Evolutionary conservation across 768 basidiomycete species (phyloP).

Genomic region (Ramaria sp.): DNA sequence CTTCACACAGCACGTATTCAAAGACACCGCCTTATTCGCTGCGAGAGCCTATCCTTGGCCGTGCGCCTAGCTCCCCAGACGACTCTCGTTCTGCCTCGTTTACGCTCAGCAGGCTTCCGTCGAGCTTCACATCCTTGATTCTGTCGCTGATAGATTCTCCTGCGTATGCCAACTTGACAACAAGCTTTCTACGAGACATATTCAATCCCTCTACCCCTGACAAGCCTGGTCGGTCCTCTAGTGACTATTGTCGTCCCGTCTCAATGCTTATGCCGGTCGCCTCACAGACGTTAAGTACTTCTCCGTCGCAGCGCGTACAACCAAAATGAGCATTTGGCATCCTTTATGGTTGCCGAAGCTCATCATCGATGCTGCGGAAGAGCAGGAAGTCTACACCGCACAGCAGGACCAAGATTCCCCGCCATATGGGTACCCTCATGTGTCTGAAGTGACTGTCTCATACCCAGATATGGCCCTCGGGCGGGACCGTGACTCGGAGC

Average conservation of each 20-base stretch:
- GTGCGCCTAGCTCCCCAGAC: not conserved
- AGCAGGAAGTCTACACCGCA: slow-evolving; percentile 26
- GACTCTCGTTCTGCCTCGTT: slow-evolving; percentile 12
- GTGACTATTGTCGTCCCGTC: not conserved
- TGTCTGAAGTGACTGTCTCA: slow-evolving; percentile 1
- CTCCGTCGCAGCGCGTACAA: slow-evolving; percentile 75
- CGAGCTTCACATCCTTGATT: slow-evolving; percentile 78
- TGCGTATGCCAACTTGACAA: slow-evolving; percentile 90
- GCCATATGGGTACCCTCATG: not conserved
- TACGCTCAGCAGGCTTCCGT: slow-evolving; percentile 58
- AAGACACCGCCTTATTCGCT: slow-evolving; percentile 27
- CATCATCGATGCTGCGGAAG: slow-evolving; percentile 80
- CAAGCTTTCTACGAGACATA: slow-evolving; percentile 61
- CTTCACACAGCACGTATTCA: slow-evolving; percentile 7
- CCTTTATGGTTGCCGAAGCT: slow-evolving; percentile 96
- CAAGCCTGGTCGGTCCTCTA: slow-evolving; percentile 31
- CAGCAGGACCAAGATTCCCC: not conserved
- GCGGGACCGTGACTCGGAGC: not conserved
- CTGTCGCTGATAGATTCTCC: slow-evolving; percentile 90
- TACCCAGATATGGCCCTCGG: not conserved
- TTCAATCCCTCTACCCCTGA: slow-evolving; percentile 83
- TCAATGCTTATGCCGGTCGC: not conserved
- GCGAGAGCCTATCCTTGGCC: slow-evolving; percentile 27
- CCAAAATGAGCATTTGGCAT: slow-evolving; percentile 67
- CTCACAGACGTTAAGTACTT: slow-evolving; percentile 68